phyloP scores from a whole-genome alignment of 495 filamentous ascomycete genomes.

The Aspergillus diversus region DNA sequence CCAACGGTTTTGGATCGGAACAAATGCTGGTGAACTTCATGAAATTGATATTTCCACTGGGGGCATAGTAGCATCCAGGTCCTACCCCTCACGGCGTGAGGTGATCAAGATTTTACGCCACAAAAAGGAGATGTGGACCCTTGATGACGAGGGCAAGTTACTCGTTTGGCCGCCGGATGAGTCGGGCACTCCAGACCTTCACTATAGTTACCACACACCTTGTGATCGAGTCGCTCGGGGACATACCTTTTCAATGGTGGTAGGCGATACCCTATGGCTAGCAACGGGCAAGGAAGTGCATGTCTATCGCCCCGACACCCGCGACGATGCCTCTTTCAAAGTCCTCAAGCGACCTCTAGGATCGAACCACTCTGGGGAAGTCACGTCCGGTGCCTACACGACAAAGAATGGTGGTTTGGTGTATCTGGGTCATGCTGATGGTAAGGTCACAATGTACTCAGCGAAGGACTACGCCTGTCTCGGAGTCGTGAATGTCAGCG shows the following conservation, averaged over 20 bases:
- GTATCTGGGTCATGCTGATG: slow-evolving; percentile 90
- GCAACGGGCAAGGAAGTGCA: slow-evolving; percentile 86
- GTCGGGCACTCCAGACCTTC: slow-evolving; percentile 71
- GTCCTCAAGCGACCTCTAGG: slow-evolving; percentile 68
- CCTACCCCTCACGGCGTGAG: slow-evolving; percentile 78
- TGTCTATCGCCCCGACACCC: slow-evolving; percentile 72
- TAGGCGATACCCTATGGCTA: slow-evolving; percentile 82
- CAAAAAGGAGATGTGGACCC: slow-evolving; percentile 88
- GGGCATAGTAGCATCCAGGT: slow-evolving; percentile 64
- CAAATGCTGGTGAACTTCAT: slow-evolving; percentile 79
- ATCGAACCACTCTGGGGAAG: slow-evolving; percentile 72
- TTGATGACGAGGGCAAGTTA: slow-evolving; percentile 88
- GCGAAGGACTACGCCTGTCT: slow-evolving; percentile 72
- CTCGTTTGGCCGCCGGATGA: slow-evolving; percentile 86
- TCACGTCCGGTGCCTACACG: slow-evolving; percentile 82
- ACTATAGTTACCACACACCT: slow-evolving; percentile 60
- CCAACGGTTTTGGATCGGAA: slow-evolving; percentile 86
- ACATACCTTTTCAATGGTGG: slow-evolving; percentile 84
- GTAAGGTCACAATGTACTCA: slow-evolving; percentile 92
- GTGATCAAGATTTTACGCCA: slow-evolving; percentile 86
- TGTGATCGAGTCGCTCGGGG: slow-evolving; percentile 76
- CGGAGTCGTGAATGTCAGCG: slow-evolving; percentile 77
- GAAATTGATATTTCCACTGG: slow-evolving; percentile 81
- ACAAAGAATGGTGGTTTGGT: slow-evolving; percentile 76
- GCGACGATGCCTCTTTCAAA: slow-evolving; percentile 71